Conservation (phyloP, 2,329 filamentous ascomycete species). For the Penicillium polonicum region DNA sequence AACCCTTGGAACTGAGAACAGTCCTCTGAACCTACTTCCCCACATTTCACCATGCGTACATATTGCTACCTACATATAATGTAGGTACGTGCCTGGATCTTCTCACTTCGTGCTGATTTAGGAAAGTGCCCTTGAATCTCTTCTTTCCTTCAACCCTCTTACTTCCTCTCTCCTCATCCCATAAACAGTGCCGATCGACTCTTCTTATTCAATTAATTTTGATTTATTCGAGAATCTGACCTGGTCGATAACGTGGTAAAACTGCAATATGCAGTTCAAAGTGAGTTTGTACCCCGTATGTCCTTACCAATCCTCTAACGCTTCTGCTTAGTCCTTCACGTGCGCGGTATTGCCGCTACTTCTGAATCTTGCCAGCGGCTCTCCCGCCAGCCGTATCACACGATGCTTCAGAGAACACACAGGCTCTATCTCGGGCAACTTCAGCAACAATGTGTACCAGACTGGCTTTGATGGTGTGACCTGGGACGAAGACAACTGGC, state of each 20-base stretch:
- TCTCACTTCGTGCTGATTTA: background rate
- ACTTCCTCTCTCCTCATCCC: background rate
- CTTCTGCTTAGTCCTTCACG: constrained; percentile 2
- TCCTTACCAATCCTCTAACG: constrained; percentile 1
- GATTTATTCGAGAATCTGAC: background rate
- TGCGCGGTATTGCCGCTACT: constrained; percentile 19
- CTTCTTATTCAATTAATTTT: background rate
- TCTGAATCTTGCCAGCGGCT: constrained; percentile 11
- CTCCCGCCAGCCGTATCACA: constrained; percentile 19
- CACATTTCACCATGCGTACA: constrained; percentile 13
- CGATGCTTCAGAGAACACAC: constrained; percentile 23
- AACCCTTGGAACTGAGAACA: background rate
- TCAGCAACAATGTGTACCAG: constrained; percentile 39
- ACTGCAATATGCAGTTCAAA: constrained; percentile 21
- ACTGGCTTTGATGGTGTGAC: constrained; percentile 54
- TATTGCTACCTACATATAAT: background rate
- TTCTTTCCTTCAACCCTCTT: background rate
- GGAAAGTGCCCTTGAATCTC: constrained; percentile 2
- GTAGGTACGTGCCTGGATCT: constrained; percentile 15
- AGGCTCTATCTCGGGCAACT: constrained; percentile 10
- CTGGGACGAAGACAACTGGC: constrained; percentile 61
- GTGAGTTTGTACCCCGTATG: constrained; percentile 6
- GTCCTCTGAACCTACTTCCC: constrained; percentile 7
- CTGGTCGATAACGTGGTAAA: constrained; percentile 1
- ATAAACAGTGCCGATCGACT: background rate